Conservation (phyloP, 306 rosid genomes). For the Inga laurina region DNA sequence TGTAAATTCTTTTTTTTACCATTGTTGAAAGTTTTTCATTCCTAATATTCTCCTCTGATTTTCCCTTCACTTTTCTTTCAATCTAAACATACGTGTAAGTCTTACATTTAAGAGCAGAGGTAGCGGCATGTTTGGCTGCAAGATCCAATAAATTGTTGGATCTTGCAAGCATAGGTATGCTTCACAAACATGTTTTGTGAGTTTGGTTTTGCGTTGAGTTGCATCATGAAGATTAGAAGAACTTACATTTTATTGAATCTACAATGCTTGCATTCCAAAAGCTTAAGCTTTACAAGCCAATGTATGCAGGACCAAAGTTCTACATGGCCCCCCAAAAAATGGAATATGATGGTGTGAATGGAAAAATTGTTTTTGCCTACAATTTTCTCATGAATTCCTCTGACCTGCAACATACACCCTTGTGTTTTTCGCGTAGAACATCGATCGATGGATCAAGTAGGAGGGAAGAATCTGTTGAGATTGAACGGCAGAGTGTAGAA, state of each 20-base stretch:
- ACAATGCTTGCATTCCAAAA: background rate
- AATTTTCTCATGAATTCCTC: constrained; percentile 14
- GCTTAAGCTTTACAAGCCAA: constrained; percentile 23
- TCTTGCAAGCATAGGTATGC: no score
- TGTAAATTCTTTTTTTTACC: no score
- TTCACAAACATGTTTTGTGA: no score
- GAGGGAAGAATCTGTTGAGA: constrained; percentile 95
- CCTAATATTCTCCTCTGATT: no score
- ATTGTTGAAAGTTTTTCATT: no score
- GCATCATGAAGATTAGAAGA: background rate
- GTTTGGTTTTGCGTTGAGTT: background rate
- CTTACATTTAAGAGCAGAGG: no score
- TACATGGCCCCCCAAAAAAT: constrained; percentile 34
- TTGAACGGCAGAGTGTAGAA: constrained; percentile 92
- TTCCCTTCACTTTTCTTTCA: no score
- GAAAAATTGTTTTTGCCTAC: constrained; percentile 34
- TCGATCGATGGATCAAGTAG: constrained; percentile 37
- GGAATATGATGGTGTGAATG: constrained; percentile 16
- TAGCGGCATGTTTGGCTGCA: no score
- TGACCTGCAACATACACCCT: background rate
- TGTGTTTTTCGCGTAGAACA: background rate
- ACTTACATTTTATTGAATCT: constrained; percentile 31
- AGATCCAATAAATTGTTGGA: no score
- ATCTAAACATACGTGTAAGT: no score
- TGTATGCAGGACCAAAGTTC: constrained; percentile 29